Evolutionary conservation across 371 early-diverging fungal species (phyloP).

Genomic region (Mortierella sp.): DNA sequence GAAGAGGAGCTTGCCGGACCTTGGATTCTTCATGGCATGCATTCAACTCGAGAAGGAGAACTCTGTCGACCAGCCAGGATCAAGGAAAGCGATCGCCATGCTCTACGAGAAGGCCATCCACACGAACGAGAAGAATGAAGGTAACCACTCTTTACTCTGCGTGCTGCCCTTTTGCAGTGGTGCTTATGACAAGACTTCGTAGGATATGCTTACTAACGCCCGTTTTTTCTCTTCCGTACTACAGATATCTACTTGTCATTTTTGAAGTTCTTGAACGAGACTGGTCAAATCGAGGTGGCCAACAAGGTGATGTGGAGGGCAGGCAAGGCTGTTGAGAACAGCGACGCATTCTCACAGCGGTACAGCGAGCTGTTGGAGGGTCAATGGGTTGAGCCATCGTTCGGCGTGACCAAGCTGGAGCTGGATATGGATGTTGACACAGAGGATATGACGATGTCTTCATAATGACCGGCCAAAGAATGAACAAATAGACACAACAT

Average conservation of each 20-base stretch:
- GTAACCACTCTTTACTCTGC: constrained; percentile 36
- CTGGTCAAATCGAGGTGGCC: constrained; percentile 64
- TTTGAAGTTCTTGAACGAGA: constrained; percentile 70
- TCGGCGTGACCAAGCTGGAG: constrained; percentile 25
- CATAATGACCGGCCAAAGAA: constrained; percentile 8
- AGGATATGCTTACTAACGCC: not conserved
- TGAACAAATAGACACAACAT: not conserved
- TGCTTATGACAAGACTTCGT: not conserved
- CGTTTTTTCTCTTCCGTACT: not conserved
- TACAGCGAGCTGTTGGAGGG: constrained; percentile 56
- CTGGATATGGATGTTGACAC: constrained; percentile 38
- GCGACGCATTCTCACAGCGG: constrained; percentile 65
- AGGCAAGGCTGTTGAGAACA: constrained; percentile 67
- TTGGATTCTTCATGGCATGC: constrained; percentile 71
- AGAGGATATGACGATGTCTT: constrained; percentile 25
- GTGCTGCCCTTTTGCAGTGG: not conserved
- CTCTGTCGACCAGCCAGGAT: constrained; percentile 46
- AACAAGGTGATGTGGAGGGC: constrained; percentile 76
- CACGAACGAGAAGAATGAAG: constrained; percentile 64
- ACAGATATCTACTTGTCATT: constrained; percentile 74
- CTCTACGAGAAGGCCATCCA: constrained; percentile 73
- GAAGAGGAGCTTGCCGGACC: constrained; percentile 70
- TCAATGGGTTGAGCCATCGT: constrained; percentile 42
- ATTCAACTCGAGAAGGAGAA: constrained; percentile 66
- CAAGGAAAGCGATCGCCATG: constrained; percentile 49